A percentile compares a stretch with the other conserved stretches of the same genome.
phyloP scores from a whole-genome alignment of 495 filamentous ascomycete species.

The Elaphomyces granulatus region DNA sequence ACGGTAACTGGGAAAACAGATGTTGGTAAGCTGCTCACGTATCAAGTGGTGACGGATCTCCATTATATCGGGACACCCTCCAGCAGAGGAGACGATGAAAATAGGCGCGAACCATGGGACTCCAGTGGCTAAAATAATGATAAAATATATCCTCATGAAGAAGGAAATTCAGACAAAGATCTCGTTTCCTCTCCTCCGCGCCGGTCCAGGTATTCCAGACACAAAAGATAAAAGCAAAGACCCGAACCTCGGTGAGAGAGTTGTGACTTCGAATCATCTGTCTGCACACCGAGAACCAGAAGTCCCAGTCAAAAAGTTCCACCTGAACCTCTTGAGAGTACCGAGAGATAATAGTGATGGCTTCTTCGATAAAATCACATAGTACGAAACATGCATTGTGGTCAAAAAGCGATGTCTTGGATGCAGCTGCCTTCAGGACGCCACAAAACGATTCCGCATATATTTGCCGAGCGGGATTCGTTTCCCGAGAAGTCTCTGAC shows the following conservation, averaged over 20 bases:
- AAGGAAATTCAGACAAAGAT: slow-evolving; percentile 66
- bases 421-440: slow-evolving; percentile 57
- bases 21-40: slow-evolving; percentile 41
- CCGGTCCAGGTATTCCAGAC: slow-evolving; percentile 62
- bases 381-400: slow-evolving; percentile 82
- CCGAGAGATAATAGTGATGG: slow-evolving; percentile 43
- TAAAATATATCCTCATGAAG: slow-evolving; percentile 67
- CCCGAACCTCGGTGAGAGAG: slow-evolving; percentile 81
- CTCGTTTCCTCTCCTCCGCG: slow-evolving; percentile 53
- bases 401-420: slow-evolving; percentile 68
- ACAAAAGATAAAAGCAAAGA: slow-evolving; percentile 73
- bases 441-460: slow-evolving; percentile 69
- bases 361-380: slow-evolving; percentile 85
- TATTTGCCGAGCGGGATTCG: slow-evolving; percentile 43
- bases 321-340: slow-evolving; percentile 37
- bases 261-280: slow-evolving; percentile 81
- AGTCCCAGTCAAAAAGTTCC: slow-evolving; percentile 57
- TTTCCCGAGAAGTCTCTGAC: slow-evolving; percentile 45
- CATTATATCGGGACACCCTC: slow-evolving; percentile 71
- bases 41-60: slow-evolving; percentile 50
- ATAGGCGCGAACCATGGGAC: slow-evolving; percentile 94
- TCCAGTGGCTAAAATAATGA: slow-evolving; percentile 90
- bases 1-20: background rate
- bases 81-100: slow-evolving; percentile 90
- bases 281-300: slow-evolving; percentile 77